phyloP scores from a whole-genome alignment of 768 basidiomycete genomes.

The Mycena chlorophos region DNA sequence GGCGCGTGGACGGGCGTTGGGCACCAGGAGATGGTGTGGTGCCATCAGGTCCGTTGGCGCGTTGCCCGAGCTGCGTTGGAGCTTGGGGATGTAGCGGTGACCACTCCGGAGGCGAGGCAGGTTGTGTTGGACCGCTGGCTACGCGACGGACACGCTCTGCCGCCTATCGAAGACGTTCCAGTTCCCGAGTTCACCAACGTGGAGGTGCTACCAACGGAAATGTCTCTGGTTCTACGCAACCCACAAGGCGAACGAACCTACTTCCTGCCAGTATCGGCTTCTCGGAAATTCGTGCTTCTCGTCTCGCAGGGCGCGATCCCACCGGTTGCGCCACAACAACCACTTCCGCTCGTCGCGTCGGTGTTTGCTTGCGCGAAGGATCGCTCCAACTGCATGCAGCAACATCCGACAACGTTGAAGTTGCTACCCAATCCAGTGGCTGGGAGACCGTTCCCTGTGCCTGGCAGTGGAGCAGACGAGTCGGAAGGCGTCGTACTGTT shows the following conservation, averaged over 20 bases:
- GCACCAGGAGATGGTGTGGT: conserved; percentile 98
- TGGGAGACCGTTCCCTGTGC: conserved; percentile 59
- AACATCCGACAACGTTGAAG: conserved; percentile 51
- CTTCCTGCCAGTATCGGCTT: conserved; percentile 47
- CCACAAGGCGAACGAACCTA: conserved; percentile 48
- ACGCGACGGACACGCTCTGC: conserved; percentile 55
- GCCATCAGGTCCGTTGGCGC: conserved; percentile 92
- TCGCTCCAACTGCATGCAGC: conserved; percentile 34
- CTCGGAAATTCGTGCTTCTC: conserved; percentile 50
- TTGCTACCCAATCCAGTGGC: conserved; percentile 63
- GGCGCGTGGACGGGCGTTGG: conserved; percentile 96
- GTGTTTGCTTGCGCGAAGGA: conserved; percentile 46
- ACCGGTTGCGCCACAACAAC: conserved; percentile 50
- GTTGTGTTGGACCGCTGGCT: conserved; percentile 65
- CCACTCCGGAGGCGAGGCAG: conserved; percentile 29
- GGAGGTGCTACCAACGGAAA: conserved; percentile 38
- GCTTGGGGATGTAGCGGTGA: conserved; percentile 45
- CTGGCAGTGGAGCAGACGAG: conserved; percentile 70
- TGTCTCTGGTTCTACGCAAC: conserved; percentile 44
- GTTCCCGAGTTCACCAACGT: conserved; percentile 27
- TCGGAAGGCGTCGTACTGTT: conserved; percentile 72
- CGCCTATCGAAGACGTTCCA: conserved; percentile 24
- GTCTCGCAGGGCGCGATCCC: conserved; percentile 60
- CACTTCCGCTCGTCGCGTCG: conserved; percentile 45
- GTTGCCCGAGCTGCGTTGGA: conserved; percentile 80